Percentiles rank a stretch among this genome's conserved stretches.
phyloP scores from a whole-genome alignment of 768 basidiomycete species.

The Royoungia palumana region DNA sequence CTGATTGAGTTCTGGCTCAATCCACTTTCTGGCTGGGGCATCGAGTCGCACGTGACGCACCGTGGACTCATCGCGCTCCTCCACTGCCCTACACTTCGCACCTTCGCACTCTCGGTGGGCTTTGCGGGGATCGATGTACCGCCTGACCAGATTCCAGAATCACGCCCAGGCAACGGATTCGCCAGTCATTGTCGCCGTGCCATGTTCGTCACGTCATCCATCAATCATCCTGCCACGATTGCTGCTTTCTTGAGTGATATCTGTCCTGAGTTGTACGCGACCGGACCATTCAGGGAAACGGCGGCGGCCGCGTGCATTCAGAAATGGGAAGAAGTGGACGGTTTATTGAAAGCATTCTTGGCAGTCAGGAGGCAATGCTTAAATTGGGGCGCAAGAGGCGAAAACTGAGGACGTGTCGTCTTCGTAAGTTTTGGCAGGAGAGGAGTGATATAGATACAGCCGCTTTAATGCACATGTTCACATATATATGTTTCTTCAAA shows the following conservation, averaged over 20 bases:
- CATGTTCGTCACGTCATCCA: constrained; percentile 24
- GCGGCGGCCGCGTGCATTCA: not conserved
- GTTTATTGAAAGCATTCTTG: constrained; percentile 21
- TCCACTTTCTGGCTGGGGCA: constrained; percentile 17
- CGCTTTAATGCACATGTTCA: no score
- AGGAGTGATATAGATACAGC: no score
- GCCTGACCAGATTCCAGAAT: not conserved
- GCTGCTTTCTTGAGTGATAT: no score
- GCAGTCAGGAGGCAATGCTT: constrained; percentile 18
- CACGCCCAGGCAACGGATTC: constrained; percentile 11
- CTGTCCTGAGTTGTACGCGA: constrained; percentile 13
- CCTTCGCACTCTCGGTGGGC: constrained; percentile 23
- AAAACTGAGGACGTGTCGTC: no score
- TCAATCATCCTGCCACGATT: constrained; percentile 15
- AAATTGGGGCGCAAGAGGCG: not conserved
- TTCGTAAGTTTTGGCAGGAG: no score
- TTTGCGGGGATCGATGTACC: constrained; percentile 17
- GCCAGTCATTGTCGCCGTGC: constrained; percentile 8
- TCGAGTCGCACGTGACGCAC: constrained; percentile 15
- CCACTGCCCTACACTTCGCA: constrained; percentile 6
- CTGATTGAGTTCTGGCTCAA: constrained; percentile 17
- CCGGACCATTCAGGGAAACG: no score
- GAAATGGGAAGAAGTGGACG: constrained; percentile 22
- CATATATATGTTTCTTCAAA: no score
- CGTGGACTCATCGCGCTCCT: constrained; percentile 23